Conservation (phyloP, 2,329 filamentous ascomycete genomes). For the Epichloe hybrida region DNA sequence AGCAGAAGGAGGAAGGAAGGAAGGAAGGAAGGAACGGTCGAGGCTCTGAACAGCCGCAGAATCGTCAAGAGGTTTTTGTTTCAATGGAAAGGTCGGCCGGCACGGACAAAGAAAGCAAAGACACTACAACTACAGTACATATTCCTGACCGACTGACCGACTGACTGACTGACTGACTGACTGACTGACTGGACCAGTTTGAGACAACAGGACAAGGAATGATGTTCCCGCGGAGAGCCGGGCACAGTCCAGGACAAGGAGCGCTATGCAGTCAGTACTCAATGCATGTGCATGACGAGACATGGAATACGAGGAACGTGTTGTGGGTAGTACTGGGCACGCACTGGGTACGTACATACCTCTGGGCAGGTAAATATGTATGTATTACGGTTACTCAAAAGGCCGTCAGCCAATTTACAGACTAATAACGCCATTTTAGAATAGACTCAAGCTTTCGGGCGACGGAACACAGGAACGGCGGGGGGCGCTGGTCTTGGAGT, state of each 20-base stretch:
- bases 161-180: too few species aligned
- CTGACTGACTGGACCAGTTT: neutral
- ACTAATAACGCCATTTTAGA: neutral
- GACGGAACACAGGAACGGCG: neutral
- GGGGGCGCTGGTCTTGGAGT: neutral
- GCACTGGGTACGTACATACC: too few species aligned
- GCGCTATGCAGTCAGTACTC: neutral
- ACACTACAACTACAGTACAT: too few species aligned
- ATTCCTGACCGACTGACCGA: too few species aligned
- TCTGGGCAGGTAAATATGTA: too few species aligned
- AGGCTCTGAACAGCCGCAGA: neutral
- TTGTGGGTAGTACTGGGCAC: too few species aligned
- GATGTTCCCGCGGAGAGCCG: neutral
- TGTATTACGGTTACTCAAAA: too few species aligned
- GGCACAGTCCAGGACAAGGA: neutral
- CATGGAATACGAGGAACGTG: too few species aligned
- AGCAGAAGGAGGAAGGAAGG: constrained; percentile 9
- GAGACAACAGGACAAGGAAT: neutral
- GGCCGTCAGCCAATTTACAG: too few species aligned
- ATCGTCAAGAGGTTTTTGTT: neutral
- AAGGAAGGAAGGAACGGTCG: neutral
- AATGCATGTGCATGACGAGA: too few species aligned
- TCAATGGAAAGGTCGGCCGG: too few species aligned
- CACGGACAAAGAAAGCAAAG: too few species aligned
- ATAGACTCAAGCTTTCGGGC: neutral